Evolutionary conservation across 768 basidiomycete species (phyloP).

Genomic region (Pulveroboletus sp.): DNA sequence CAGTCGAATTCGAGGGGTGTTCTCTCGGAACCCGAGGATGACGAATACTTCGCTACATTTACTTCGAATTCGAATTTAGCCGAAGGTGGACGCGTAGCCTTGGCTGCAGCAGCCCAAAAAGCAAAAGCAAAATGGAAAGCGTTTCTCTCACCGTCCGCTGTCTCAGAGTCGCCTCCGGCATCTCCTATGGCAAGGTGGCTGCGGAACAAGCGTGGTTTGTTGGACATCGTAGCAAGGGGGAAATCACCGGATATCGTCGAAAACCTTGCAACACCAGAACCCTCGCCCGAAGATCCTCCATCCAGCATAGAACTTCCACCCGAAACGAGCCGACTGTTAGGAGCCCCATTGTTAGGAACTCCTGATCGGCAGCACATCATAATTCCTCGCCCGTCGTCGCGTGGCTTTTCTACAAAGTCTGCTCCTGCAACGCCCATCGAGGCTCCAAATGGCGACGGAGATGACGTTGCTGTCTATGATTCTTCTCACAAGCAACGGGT

Average conservation of each 20-base stretch:
- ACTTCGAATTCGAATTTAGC: slow-evolving; percentile 23
- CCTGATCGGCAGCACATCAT: slow-evolving; percentile 19
- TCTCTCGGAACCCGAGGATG: slow-evolving; percentile 38
- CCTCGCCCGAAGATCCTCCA: slow-evolving; percentile 25
- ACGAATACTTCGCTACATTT: slow-evolving; percentile 36
- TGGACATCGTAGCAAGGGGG: slow-evolving; percentile 8
- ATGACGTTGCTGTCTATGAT: slow-evolving; percentile 70
- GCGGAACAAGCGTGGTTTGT: slow-evolving; percentile 22
- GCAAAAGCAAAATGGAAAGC: slow-evolving; percentile 55
- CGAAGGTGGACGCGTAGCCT: slow-evolving; percentile 36
- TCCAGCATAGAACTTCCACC: slow-evolving; percentile 15
- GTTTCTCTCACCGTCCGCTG: slow-evolving; percentile 36
- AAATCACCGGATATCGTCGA: slow-evolving; percentile 26
- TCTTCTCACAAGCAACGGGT: slow-evolving; percentile 78
- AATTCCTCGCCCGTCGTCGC: slow-evolving; percentile 26
- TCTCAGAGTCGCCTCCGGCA: slow-evolving; percentile 30
- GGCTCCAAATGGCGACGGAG: slow-evolving; percentile 34
- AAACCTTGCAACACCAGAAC: slow-evolving; percentile 22
- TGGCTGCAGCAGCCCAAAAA: slow-evolving; percentile 44
- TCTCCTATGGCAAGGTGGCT: slow-evolving; percentile 29
- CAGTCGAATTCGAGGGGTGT: slow-evolving; percentile 38
- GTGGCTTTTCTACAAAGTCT: slow-evolving; percentile 29
- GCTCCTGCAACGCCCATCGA: slow-evolving; percentile 33
- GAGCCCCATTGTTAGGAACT: slow-evolving; percentile 18
- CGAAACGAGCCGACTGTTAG: slow-evolving; percentile 5